These are phyloP conservation scores for Trichosanthes cucumerina DNA, from an alignment of 306 rosid genomes.

Conservation along the genomic window DNA sequence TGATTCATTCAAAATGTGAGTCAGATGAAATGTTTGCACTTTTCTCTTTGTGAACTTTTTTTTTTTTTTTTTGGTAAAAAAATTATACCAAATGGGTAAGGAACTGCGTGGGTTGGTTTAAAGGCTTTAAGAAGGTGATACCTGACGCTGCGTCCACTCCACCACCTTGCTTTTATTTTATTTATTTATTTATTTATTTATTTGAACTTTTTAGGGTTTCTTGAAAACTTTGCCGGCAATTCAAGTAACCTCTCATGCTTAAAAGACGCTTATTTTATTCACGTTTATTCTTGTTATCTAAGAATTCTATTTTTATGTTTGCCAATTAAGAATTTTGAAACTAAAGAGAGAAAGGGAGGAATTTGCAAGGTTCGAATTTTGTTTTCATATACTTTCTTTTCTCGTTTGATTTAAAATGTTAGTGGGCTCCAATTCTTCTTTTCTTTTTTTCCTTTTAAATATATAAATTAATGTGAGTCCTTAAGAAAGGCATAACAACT, in stretches of 20 bases:
- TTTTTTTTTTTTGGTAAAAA: too few species aligned
- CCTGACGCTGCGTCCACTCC: constrained; percentile 14
- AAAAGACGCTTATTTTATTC: not conserved
- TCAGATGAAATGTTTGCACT: not conserved
- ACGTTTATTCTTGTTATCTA: not conserved
- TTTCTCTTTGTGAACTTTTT: not conserved
- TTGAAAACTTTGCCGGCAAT: constrained; percentile 24
- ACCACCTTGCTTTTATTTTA: not conserved
- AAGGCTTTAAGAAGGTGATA: not conserved
- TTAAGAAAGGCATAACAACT: too few species aligned
- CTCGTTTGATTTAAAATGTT: too few species aligned
- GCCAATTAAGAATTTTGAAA: not conserved
- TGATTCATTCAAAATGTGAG: not conserved
- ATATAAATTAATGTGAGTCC: too few species aligned
- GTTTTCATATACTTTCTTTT: too few species aligned
- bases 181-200: too few species aligned
- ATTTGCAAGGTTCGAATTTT: not conserved
- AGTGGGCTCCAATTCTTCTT: too few species aligned
- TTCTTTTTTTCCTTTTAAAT: too few species aligned
- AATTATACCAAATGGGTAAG: not conserved
- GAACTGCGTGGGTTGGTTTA: not conserved
- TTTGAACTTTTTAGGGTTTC: constrained; percentile 6
- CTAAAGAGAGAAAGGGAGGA: not conserved
- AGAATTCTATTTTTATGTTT: not conserved
- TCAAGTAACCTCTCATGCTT: constrained; percentile 1